Evolutionary conservation across 2,329 filamentous ascomycete genomes (phyloP).

Genomic region (Sporothrix brasiliensis): DNA sequence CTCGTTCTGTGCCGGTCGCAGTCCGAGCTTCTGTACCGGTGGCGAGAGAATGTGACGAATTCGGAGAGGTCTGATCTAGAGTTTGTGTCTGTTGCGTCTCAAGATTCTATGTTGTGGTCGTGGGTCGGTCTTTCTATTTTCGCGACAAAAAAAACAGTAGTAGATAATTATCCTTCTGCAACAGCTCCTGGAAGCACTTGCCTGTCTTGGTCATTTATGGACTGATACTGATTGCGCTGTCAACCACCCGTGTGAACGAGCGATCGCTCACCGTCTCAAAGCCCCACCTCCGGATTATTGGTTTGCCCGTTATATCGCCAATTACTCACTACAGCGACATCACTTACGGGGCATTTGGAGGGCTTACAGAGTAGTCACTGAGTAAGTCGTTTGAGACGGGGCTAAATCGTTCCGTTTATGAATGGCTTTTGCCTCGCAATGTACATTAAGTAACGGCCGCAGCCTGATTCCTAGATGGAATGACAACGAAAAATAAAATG

Average conservation of each 20-base stretch:
- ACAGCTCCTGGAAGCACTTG: constrained; percentile 15
- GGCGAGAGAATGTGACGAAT: neutral
- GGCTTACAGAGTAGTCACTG: neutral
- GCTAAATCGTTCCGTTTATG: too few species aligned
- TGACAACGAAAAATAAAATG: too few species aligned
- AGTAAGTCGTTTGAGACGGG: too few species aligned
- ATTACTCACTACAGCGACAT: neutral
- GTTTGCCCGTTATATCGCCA: constrained; percentile 30
- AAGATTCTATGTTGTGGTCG: constrained; percentile 6
- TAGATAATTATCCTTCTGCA: neutral
- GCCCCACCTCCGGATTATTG: constrained; percentile 34
- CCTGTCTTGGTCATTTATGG: neutral
- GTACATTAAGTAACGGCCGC: neutral
- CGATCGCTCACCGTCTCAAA: neutral
- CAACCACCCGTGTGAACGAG: neutral
- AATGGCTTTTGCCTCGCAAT: too few species aligned
- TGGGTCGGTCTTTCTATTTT: constrained; percentile 16
- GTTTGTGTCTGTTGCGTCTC: neutral
- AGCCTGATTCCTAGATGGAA: too few species aligned
- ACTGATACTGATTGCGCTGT: constrained; percentile 20
- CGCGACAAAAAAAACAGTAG: neutral
- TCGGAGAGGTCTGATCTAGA: too few species aligned
- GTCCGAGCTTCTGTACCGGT: constrained; percentile 14
- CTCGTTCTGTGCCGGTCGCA: constrained; percentile 19
- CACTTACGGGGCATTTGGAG: neutral